These are phyloP conservation scores for Butyriboletus appendiculatus DNA, from an alignment of 1,284 basidiomycete genomes.

Conservation along the genomic window DNA sequence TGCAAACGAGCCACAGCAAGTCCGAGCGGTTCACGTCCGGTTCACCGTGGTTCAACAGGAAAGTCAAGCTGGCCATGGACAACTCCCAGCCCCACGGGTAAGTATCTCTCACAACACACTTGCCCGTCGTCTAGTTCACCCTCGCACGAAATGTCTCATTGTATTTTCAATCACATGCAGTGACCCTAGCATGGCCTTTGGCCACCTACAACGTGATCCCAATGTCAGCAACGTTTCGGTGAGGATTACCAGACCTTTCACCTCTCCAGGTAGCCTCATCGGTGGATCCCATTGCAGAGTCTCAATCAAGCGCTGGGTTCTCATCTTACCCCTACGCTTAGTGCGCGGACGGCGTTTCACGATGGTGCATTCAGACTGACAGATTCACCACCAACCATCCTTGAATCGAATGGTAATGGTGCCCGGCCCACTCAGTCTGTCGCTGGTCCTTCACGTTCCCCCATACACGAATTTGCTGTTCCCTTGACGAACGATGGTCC, in stretches of 20 bases:
- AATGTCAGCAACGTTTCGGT: conserved; percentile 38
- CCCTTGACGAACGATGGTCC: conserved; percentile 30
- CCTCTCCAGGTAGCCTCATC: conserved; percentile 2
- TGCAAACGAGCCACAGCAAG: conserved; percentile 34
- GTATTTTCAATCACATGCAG: conserved; percentile 17
- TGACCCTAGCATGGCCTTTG: conserved; percentile 35
- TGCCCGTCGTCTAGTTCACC: neutral
- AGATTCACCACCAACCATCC: conserved; percentile 36
- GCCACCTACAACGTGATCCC: conserved; percentile 38
- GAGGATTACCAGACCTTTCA: conserved; percentile 5
- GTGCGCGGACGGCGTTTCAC: conserved; percentile 31
- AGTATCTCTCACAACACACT: conserved; percentile 21
- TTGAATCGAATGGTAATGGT: conserved; percentile 28
- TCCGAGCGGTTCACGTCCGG: conserved; percentile 37
- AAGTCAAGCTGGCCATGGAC: conserved; percentile 29
- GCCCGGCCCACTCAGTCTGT: conserved; percentile 30
- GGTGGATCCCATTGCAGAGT: conserved; percentile 24
- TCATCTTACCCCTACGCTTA: conserved; percentile 33
- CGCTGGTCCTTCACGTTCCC: conserved; percentile 34
- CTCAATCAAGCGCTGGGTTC: conserved; percentile 38
- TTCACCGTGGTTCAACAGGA: conserved; percentile 37
- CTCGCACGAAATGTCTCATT: conserved; percentile 18
- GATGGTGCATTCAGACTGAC: conserved; percentile 31
- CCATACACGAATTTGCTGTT: conserved; percentile 36
- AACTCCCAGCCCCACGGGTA: conserved; percentile 38